Base-by-base conservation (phyloP, 2,329 filamentous ascomycete genomes). In the Colletotrichum navitas region DNA sequence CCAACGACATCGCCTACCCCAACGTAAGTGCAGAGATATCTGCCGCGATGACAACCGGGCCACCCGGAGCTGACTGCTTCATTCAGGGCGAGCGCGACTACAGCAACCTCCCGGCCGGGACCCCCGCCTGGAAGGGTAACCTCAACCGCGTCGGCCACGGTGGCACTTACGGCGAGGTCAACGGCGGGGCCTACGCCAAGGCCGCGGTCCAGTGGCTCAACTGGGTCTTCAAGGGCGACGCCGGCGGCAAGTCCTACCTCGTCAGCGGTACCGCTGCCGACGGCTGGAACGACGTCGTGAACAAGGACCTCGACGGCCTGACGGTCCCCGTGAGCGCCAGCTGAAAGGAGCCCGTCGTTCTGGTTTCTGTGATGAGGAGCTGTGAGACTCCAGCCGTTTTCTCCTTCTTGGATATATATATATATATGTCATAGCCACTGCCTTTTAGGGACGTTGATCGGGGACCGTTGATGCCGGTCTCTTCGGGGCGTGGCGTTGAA, bases 1-100 rank as follows among this genome's bases (percentile, higher is more conserved):
- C 72, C 2, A 71, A 36, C 32, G 74, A 75, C 29, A 75, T 76
- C 51, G 75, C 75, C 2, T 76, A 76, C 52, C 24, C 24, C 12
- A 52, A 52, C 26, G 49, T 52, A 21, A 6, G 49, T 52, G 26
- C n/a, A 29, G 12, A 14, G 5, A 7, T 8, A 1, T 5, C 11
- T n/a, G 12, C 4, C 2, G 3, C 5, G 8, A 11, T n/a, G 43
- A 45, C 43, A 18, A 29, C 29, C 29, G 24, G 8, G 47, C 2
- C 0, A 6, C 6, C 3, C 47, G 6, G 3, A 18, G 18, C 47
- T 51, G 24, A 51, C 24, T 18, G 12, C 2, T 3, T 1, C 14
- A 1, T 1, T 2, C 14, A 52, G 49, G 49, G 49, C 26, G 49
- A 52, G 26, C 49, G 49, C 26, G 49, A 52, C 49, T 52, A 52